phyloP scores from a whole-genome alignment of 2,329 filamentous ascomycete species.

The Pezicula neosporulosa region DNA sequence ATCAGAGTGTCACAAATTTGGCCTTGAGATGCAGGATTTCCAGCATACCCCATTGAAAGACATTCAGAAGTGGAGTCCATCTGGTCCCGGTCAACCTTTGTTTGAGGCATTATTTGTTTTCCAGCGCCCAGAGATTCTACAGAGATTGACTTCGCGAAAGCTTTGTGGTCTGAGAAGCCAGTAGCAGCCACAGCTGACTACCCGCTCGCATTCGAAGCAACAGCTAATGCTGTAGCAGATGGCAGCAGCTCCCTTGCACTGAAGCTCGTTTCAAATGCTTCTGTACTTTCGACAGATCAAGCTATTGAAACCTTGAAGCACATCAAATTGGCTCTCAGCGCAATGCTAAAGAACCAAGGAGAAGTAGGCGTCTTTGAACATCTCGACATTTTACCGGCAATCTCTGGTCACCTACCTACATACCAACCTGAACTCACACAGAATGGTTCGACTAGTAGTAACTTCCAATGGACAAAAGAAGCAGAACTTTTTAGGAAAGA shows the following conservation, averaged over 20 bases:
- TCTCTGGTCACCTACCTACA: neutral
- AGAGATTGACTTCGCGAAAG: slow-evolving; percentile 20
- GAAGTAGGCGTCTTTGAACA: slow-evolving; percentile 6
- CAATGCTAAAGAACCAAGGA: slow-evolving; percentile 13
- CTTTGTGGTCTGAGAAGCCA: slow-evolving; percentile 51
- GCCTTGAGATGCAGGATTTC: slow-evolving; percentile 63
- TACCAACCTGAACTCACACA: neutral
- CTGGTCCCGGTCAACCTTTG: slow-evolving; percentile 46
- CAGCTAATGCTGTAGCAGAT: slow-evolving; percentile 39
- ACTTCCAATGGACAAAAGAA: slow-evolving; percentile 56
- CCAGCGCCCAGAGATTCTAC: slow-evolving; percentile 47
- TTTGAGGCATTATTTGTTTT: slow-evolving; percentile 86
- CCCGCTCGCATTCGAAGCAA: slow-evolving; percentile 73
- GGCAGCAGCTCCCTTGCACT: slow-evolving; percentile 44
- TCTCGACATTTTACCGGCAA: no score
- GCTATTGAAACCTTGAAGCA: slow-evolving; percentile 36
- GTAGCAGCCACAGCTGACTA: slow-evolving; percentile 30
- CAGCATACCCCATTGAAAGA: slow-evolving; percentile 77
- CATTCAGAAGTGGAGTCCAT: slow-evolving; percentile 74
- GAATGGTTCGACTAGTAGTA: neutral
- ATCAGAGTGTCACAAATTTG: slow-evolving; percentile 65
- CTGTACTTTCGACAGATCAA: slow-evolving; percentile 31
- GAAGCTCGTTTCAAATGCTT: slow-evolving; percentile 55
- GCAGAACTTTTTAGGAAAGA: slow-evolving; percentile 54
- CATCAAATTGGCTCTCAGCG: slow-evolving; percentile 31